These are phyloP conservation scores for Hypoxylon fragiforme DNA, from an alignment of 495 filamentous ascomycete species.

Conservation along the genomic window DNA sequence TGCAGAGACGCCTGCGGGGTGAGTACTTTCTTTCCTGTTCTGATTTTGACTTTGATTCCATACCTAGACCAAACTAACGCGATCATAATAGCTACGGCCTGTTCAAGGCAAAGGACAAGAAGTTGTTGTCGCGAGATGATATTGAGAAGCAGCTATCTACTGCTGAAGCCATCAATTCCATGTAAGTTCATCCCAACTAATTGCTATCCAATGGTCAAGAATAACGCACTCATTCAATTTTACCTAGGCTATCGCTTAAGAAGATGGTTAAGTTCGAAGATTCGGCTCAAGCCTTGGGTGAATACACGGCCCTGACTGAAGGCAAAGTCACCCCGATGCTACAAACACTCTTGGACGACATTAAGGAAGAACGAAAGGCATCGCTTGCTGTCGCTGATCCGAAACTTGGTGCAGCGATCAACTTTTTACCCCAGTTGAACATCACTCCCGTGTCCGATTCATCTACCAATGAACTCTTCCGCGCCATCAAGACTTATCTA, in stretches of 20 bases:
- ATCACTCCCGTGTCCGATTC: constrained; percentile 88
- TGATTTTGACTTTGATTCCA: constrained; percentile 3
- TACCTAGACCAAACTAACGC: constrained; percentile 25
- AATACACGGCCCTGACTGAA: constrained; percentile 83
- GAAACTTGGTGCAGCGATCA: constrained; percentile 92
- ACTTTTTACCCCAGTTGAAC: constrained; percentile 78
- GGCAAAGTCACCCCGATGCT: constrained; percentile 96
- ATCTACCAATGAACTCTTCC: constrained; percentile 82
- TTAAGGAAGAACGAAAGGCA: constrained; percentile 97
- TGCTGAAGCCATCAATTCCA: constrained; percentile 80
- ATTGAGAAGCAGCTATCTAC: constrained; percentile 71
- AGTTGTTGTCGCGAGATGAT: constrained; percentile 85
- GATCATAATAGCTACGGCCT: constrained; percentile 71
- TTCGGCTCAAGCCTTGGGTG: constrained; percentile 81
- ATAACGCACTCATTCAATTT: constrained; percentile 11
- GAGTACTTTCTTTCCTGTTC: constrained; percentile 33
- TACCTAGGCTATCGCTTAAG: constrained; percentile 83
- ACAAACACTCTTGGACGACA: constrained; percentile 74
- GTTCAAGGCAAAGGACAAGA: constrained; percentile 97
- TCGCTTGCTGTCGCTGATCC: constrained; percentile 94
- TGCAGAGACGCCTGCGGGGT: constrained; percentile 90
- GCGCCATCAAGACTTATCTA: constrained; percentile 88
- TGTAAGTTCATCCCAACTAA: constrained; percentile 63
- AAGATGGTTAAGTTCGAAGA: constrained; percentile 96
- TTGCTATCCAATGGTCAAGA: constrained; percentile 5